phyloP scores from a whole-genome alignment of 495 filamentous ascomycete genomes.

The Lophiostoma macrostomum region DNA sequence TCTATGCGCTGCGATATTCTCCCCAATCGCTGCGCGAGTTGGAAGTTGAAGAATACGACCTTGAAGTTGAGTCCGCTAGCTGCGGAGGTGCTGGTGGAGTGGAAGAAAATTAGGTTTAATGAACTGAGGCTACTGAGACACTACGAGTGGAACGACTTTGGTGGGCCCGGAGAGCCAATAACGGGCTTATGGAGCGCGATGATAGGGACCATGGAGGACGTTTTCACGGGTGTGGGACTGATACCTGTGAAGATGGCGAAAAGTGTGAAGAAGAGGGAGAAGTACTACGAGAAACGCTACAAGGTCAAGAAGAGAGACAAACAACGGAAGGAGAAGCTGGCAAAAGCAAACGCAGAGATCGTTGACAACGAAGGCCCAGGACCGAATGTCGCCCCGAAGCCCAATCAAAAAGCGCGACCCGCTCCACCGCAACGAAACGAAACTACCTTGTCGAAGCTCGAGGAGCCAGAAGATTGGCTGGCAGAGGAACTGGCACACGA shows the following conservation, averaged over 20 bases:
- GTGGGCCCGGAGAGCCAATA: slow-evolving; percentile 71
- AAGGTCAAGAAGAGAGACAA: slow-evolving; percentile 32
- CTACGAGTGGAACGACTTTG: slow-evolving; percentile 76
- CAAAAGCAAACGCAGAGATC: slow-evolving; percentile 4
- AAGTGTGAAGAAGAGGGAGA: slow-evolving; percentile 48
- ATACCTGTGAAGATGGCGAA: slow-evolving; percentile 57
- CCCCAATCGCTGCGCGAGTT: slow-evolving; percentile 61
- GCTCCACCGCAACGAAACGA: slow-evolving; percentile 2
- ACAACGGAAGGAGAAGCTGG: slow-evolving; percentile 7
- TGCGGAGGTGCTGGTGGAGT: slow-evolving; percentile 59
- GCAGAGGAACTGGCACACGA: slow-evolving; percentile 30
- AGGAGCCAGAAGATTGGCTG: slow-evolving; percentile 49
- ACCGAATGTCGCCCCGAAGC: no score
- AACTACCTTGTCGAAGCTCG: slow-evolving; percentile 33
- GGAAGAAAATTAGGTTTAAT: slow-evolving; percentile 58
- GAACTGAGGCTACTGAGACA: slow-evolving; percentile 65
- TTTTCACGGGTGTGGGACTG: slow-evolving; percentile 56
- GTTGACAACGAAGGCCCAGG: no score
- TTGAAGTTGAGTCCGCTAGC: slow-evolving; percentile 63
- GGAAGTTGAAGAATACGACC: slow-evolving; percentile 59
- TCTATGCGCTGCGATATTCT: slow-evolving; percentile 70
- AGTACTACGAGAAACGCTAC: slow-evolving; percentile 46
- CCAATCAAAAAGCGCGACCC: no score
- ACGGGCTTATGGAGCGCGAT: slow-evolving; percentile 61
- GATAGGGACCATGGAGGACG: slow-evolving; percentile 50